Evolutionary conservation across 2,329 filamentous ascomycete genomes (phyloP).

Genomic region (Aspergillus niger): DNA sequence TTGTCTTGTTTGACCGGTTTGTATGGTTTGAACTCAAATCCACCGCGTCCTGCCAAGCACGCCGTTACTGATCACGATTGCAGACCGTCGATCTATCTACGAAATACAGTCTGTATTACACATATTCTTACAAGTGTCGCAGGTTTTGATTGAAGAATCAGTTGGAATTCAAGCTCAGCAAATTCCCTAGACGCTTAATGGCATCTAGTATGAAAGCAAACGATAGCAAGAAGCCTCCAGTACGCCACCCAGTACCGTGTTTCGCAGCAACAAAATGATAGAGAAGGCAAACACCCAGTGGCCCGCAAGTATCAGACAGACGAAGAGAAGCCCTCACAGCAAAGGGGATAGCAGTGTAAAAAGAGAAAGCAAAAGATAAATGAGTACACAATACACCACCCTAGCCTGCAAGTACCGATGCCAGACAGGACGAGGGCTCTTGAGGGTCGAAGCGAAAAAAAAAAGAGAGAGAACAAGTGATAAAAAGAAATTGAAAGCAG

Average conservation of each 20-base stretch:
- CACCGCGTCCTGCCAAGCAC: conserved; percentile 21
- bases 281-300: conserved; percentile 13
- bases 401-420: conserved; percentile 8
- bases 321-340: conserved; percentile 17
- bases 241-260: conserved; percentile 20
- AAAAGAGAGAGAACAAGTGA: background rate
- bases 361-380: conserved; percentile 11
- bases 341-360: background rate
- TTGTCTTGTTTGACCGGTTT: conserved; percentile 31
- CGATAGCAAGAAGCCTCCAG: conserved; percentile 20
- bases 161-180: conserved; percentile 6
- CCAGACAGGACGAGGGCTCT: background rate
- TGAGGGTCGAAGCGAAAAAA: background rate
- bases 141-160: background rate
- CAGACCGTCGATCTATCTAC: background rate
- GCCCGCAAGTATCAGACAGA: conserved; percentile 23
- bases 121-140: no score
- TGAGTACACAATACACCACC: conserved; percentile 14
- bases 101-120: background rate
- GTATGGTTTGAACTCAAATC: conserved; percentile 18
- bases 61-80: background rate
- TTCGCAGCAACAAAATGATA: conserved; percentile 6
- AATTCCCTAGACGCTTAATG: conserved; percentile 7
- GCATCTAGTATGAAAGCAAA: conserved; percentile 7
- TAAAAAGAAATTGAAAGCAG: conserved; percentile 19